Evolutionary conservation across 2,329 filamentous ascomycete genomes (phyloP).

Genomic region (Eutypa lata): DNA sequence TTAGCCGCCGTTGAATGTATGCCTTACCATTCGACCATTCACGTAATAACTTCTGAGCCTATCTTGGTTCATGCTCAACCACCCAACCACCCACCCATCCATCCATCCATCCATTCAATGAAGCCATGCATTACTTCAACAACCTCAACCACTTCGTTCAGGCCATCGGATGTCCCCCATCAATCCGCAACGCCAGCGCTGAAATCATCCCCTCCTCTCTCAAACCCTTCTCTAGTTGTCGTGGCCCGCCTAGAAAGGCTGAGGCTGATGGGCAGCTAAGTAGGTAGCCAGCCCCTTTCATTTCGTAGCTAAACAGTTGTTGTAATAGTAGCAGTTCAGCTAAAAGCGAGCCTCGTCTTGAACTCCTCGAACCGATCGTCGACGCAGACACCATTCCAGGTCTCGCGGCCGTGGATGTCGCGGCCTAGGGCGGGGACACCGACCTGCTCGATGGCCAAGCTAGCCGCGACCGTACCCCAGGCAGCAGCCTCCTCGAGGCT

Average conservation of each 20-base stretch:
- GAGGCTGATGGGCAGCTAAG: too few relatives aligned
- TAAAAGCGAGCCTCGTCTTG: constrained; percentile 35
- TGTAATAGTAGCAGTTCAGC: background rate
- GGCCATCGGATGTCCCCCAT: background rate
- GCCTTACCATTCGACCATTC: too few relatives aligned
- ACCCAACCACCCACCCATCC: background rate
- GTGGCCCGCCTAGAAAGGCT: too few relatives aligned
- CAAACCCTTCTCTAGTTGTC: too few relatives aligned
- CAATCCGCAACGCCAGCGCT: background rate
- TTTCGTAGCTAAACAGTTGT: background rate
- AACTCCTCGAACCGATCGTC: constrained; percentile 52
- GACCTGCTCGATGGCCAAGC: constrained; percentile 92
- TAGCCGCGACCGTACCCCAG: constrained; percentile 80
- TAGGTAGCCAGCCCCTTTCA: too few relatives aligned
- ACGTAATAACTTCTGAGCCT: too few relatives aligned
- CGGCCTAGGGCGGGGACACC: constrained; percentile 65
- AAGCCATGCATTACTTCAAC: background rate
- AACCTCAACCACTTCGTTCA: background rate
- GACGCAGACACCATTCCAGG: constrained; percentile 59
- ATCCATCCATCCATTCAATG: background rate
- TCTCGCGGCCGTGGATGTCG: constrained; percentile 46
- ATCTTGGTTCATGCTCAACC: too few relatives aligned
- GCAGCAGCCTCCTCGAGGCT: constrained; percentile 66
- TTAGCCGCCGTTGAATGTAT: too few relatives aligned
- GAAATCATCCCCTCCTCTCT: too few relatives aligned